Percentiles rank a stretch among this genome's conserved stretches.
These are phyloP conservation scores for Schoenoplectus tabernaemontani DNA, from an alignment of 202 grass and related monocot genomes.

Conservation along the genomic window DNA sequence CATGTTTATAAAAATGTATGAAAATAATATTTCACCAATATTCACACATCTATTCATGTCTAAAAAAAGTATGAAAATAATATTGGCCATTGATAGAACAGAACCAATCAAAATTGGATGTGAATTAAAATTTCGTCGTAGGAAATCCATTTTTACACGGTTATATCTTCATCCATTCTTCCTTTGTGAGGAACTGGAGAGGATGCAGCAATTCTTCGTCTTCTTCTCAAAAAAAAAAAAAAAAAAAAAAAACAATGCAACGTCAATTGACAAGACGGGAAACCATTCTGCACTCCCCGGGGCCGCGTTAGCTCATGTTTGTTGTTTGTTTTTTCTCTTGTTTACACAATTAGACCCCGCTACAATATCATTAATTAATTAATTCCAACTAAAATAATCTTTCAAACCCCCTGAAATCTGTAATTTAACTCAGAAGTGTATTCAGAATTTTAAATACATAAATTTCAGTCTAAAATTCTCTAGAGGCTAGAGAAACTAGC, in stretches of 20 bases:
- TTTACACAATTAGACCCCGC: background rate
- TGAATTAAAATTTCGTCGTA: no score
- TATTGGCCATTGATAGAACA: no score
- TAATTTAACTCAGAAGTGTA: background rate
- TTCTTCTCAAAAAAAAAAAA: no score
- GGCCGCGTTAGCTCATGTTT: background rate
- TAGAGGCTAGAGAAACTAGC: no score
- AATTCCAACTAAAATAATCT: no score
- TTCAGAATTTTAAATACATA: background rate
- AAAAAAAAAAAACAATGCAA: background rate
- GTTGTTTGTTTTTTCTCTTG: background rate
- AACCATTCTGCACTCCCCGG: constrained; percentile 30
- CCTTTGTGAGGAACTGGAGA: background rate
- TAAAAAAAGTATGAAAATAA: no score
- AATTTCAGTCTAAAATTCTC: background rate
- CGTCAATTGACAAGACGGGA: constrained; percentile 20
- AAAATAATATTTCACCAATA: no score
- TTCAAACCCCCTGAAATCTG: background rate
- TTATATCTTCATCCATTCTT: no score
- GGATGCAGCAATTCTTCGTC: background rate
- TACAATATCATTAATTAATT: background rate
- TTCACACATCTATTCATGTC: no score
- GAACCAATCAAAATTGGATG: no score
- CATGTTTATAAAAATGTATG: no score
- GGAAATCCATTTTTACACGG: no score